These are phyloP conservation scores for Penicillium sp. DNA, from an alignment of 2,329 filamentous ascomycete species.

Conservation along the genomic window DNA sequence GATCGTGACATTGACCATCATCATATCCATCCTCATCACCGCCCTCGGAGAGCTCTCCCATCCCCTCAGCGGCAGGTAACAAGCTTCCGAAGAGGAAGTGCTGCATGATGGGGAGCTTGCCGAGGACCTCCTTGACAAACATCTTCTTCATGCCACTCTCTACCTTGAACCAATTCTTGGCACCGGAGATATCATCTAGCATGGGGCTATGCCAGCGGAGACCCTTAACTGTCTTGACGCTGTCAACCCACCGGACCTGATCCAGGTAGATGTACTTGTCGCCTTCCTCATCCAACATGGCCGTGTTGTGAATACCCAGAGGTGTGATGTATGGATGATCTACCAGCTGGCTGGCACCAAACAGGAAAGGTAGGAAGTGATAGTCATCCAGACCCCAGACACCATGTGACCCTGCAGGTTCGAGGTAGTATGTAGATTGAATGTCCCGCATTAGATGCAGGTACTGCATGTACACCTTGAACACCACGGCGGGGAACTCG, in stretches of 20 bases:
- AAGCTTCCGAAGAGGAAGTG: slow-evolving; percentile 94
- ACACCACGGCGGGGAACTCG: slow-evolving; percentile 76
- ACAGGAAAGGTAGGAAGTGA: slow-evolving; percentile 93
- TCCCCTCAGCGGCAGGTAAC: slow-evolving; percentile 78
- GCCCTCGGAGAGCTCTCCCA: slow-evolving; percentile 63
- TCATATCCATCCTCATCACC: slow-evolving; percentile 58
- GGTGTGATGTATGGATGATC: slow-evolving; percentile 82
- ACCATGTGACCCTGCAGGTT: slow-evolving; percentile 94
- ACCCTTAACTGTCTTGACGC: slow-evolving; percentile 93
- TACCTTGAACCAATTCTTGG: slow-evolving; percentile 89
- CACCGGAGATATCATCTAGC: slow-evolving; percentile 94
- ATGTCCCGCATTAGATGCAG: slow-evolving; percentile 84
- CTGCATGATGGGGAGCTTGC: slow-evolving; percentile 97
- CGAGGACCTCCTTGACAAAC: slow-evolving; percentile 91
- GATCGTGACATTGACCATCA: slow-evolving; percentile 65
- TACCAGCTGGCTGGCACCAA: slow-evolving; percentile 87
- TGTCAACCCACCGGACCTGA: slow-evolving; percentile 93
- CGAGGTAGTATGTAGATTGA: slow-evolving; percentile 93
- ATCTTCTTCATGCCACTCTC: slow-evolving; percentile 95
- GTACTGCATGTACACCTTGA: slow-evolving; percentile 82
- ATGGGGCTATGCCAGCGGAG: slow-evolving; percentile 96
- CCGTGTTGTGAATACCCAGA: slow-evolving; percentile 82
- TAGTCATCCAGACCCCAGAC: slow-evolving; percentile 99
- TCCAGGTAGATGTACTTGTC: slow-evolving; percentile 87
- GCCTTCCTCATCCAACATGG: slow-evolving; percentile 84